phyloP scores from a whole-genome alignment of 2,329 filamentous ascomycete genomes.

The Botrytis tulipae region DNA sequence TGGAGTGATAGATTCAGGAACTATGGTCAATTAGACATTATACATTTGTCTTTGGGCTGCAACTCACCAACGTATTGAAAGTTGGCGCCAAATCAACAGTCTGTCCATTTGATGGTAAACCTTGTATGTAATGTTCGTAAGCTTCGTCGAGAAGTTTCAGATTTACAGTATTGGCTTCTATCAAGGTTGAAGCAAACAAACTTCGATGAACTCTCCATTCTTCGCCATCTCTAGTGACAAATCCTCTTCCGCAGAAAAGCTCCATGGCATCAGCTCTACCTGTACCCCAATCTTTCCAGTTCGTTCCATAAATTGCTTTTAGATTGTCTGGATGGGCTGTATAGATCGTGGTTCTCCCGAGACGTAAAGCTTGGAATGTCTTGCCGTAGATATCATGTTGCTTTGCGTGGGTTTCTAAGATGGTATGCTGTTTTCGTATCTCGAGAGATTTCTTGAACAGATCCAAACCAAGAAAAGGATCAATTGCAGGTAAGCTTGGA shows the following conservation, averaged over 20 bases:
- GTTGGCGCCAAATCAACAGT: constrained; percentile 1
- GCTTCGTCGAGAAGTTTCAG: neutral
- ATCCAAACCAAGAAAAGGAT: constrained; percentile 6
- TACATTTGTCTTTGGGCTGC: neutral
- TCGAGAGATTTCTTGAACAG: neutral
- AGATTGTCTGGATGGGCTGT: constrained; percentile 15
- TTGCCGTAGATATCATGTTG: constrained; percentile 1
- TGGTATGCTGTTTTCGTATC: neutral
- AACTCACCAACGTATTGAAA: constrained; percentile 1
- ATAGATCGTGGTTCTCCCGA: neutral
- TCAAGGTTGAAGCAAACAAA: constrained; percentile 14
- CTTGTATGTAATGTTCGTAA: neutral
- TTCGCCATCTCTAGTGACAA: constrained; percentile 13
- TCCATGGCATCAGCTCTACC: constrained; percentile 3
- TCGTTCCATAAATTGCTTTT: neutral
- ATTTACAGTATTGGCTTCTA: neutral
- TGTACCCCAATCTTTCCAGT: constrained; percentile 7
- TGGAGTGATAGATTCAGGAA: constrained; percentile 17
- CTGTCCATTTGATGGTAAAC: neutral
- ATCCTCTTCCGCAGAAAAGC: constrained; percentile 13
- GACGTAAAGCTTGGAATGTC: neutral
- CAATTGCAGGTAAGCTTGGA: neutral
- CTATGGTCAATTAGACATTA: neutral
- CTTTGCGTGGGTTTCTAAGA: neutral
- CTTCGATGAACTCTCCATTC: constrained; percentile 2